Conservation (phyloP, 139 green algal genomes). For the Trebouxia sp. region DNA sequence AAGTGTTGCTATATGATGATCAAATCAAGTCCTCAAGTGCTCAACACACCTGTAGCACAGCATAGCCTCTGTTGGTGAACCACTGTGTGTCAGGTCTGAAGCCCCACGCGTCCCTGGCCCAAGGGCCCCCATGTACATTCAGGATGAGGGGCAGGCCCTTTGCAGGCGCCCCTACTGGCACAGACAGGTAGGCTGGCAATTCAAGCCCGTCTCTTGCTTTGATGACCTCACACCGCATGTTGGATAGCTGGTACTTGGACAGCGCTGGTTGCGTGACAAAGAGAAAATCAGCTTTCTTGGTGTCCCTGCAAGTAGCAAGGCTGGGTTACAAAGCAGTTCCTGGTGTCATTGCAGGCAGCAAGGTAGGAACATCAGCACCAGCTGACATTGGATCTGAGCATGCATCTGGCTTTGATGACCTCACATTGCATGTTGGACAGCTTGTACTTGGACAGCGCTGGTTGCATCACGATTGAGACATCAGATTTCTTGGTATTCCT, state of each 20-base stretch:
- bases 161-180: background rate
- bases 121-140: conserved; percentile 30
- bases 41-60: conserved; percentile 13
- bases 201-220: conserved; percentile 20
- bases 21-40: too few species aligned
- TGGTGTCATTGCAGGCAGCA: too few species aligned
- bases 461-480: background rate
- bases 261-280: conserved; percentile 24
- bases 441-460: background rate
- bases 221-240: conserved; percentile 29
- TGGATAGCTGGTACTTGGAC: conserved; percentile 20
- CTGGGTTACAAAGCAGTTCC: too few species aligned
- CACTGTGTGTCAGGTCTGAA: conserved; percentile 19
- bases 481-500: too few species aligned
- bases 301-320: background rate
- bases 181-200: conserved; percentile 25
- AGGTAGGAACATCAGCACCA: too few species aligned
- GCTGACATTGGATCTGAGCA: too few species aligned
- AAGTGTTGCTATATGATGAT: too few species aligned
- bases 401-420: too few species aligned
- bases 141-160: conserved; percentile 13
- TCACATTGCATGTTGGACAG: too few species aligned
- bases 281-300: conserved; percentile 26
- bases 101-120: conserved; percentile 13
- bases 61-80: conserved; percentile 31